phyloP scores from a whole-genome alignment of 768 basidiomycete species.

The Podaxis pistillaris region DNA sequence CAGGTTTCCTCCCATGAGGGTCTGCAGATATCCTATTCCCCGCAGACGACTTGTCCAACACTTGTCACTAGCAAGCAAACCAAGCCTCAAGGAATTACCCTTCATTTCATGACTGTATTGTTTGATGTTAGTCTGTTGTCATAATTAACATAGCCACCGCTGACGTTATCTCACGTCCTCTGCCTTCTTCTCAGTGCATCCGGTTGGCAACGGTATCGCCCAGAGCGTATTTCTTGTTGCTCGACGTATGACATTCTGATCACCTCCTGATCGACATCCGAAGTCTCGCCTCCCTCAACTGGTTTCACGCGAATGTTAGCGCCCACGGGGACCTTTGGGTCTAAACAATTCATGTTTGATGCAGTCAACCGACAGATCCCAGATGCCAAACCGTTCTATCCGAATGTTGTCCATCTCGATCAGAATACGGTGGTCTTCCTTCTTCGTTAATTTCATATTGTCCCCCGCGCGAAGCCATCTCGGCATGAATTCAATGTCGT shows the following conservation, averaged over 20 bases:
- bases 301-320: neutral
- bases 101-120: neutral
- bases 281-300: neutral
- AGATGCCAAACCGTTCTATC: neutral
- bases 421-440: neutral
- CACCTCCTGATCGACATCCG: neutral
- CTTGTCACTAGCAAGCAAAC: neutral
- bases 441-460: neutral
- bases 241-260: neutral
- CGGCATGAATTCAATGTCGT: neutral
- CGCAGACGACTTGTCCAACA: neutral
- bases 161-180: slow-evolving; percentile 5
- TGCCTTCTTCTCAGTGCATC: neutral
- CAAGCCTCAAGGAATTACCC: neutral
- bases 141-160: neutral
- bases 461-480: neutral
- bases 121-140: neutral
- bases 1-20: neutral
- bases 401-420: slow-evolving; percentile 6
- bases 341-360: neutral
- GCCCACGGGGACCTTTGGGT: neutral
- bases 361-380: neutral
- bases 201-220: neutral
- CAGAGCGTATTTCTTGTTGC: neutral
- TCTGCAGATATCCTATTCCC: neutral